phyloP scores from a whole-genome alignment of 2,329 filamentous ascomycete genomes.

The Sclerotinia subarctica region DNA sequence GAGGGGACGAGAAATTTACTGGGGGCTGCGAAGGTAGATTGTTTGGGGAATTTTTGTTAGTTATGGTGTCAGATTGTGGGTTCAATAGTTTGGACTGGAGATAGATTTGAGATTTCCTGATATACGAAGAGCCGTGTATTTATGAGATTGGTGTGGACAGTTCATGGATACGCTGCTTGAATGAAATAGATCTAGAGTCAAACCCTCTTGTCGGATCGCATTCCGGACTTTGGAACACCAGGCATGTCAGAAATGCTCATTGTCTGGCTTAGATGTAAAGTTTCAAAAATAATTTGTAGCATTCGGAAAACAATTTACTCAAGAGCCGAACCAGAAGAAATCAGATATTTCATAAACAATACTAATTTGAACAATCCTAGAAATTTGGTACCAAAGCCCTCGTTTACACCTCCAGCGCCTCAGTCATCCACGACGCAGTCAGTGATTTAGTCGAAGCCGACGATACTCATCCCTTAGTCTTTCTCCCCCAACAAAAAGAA shows the following conservation, averaged over 20 bases:
- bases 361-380: conserved; percentile 25
- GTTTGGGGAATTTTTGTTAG: neutral
- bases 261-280: neutral
- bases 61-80: neutral
- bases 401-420: conserved; percentile 51
- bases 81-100: neutral
- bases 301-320: no score
- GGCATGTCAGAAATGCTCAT: neutral
- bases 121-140: neutral
- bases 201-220: neutral
- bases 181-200: neutral
- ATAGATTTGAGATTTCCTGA: neutral
- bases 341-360: neutral
- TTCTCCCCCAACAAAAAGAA: conserved; percentile 23
- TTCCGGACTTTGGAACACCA: neutral
- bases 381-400: conserved; percentile 49
- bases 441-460: conserved; percentile 48
- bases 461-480: conserved; percentile 32
- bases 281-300: neutral
- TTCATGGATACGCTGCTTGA: neutral
- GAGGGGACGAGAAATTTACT: conserved; percentile 49
- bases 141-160: neutral
- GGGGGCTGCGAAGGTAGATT: conserved; percentile 33
- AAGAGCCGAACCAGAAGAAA: no score
- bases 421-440: conserved; percentile 46